Evolutionary conservation across 805 yeast species (phyloP).

Genomic region (Kluyveromyces lactis): DNA sequence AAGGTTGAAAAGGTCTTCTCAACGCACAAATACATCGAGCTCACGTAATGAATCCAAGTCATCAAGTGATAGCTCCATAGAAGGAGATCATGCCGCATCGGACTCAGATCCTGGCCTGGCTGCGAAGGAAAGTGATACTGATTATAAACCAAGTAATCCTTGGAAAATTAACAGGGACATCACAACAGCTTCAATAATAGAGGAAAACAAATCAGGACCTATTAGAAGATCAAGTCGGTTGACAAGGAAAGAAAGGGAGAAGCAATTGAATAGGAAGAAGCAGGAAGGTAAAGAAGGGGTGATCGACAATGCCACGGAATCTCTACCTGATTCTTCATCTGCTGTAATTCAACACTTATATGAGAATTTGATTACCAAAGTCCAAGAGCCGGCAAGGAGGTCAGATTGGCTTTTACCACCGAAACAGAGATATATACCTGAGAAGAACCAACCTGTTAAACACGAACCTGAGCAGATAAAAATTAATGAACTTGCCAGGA

Average conservation of each 20-base stretch:
- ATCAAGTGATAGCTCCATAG: conserved; percentile 6
- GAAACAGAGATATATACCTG: conserved; percentile 24
- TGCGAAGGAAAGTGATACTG: conserved; percentile 1
- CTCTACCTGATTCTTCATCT: neutral
- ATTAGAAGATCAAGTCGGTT: conserved; percentile 22
- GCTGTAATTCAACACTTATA: conserved; percentile 19
- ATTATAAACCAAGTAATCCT: conserved; percentile 2
- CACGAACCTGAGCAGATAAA: conserved; percentile 25
- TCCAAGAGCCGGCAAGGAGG: conserved; percentile 25
- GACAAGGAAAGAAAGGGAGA: conserved; percentile 12
- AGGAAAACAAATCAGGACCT: conserved; percentile 5
- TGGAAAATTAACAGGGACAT: conserved; percentile 9
- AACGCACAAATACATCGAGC: conserved; percentile 3
- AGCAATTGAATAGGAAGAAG: conserved; percentile 6
- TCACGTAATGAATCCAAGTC: conserved; percentile 7
- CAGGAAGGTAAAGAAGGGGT: conserved; percentile 1
- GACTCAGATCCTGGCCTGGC: conserved; percentile 3
- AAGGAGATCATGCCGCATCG: conserved; percentile 7
- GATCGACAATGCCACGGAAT: conserved; percentile 4
- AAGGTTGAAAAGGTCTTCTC: conserved; percentile 13
- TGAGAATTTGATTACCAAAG: conserved; percentile 26
- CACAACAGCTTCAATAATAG: conserved; percentile 10
- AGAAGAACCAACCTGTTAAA: conserved; percentile 26
- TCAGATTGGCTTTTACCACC: conserved; percentile 30
- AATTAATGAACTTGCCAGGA: conserved; percentile 22